Base-by-base conservation (phyloP, 2,329 filamentous ascomycete genomes). In the Fonsecaea erecta region DNA sequence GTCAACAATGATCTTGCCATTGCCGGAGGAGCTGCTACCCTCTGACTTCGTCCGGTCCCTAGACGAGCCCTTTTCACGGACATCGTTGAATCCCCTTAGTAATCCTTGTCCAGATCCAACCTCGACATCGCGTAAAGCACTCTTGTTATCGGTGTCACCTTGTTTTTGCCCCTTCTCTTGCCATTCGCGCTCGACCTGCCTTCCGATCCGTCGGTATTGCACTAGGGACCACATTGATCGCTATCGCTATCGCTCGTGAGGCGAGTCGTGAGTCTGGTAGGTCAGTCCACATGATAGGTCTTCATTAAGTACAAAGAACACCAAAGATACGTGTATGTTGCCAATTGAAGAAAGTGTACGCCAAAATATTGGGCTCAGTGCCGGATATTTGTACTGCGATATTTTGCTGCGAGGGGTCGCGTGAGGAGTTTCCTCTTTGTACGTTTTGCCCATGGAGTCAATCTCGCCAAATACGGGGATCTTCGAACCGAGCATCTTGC, bases 181-280 rank as follows among this genome's bases (percentile, higher is more conserved):
- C 34, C 34, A 57, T 35, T 57, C 54, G 35, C 24, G 34, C 26
- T 57, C 35, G 54, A 57, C 54, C n/a, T 57, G 34, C 35, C 28
- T 43, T 9, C 54, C 9, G 16, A 57, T 57, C 21, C 40, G 34
- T 28, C 35, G 35, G 18, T 57, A 57, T 28, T 57, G 34, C 9
- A 57, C 54, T 30, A 57, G 24, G n/a, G 54, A 57, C 54, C 34
- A 57, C 34, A 57, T 57, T 37, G 43, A 12, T n/a, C 16, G 18
- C 18, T 14, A 3, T 26, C 16, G 18, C 18, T 14, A 3, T 26
- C 18, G 21, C 21, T 24, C 18, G 43, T 4, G 11, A 48, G 3
- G 18, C 12, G 26, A 21, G 43, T 48, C 18, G 7, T 48, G 18
- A 14, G 7, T 14, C 18, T 24, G 43, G 11, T 21, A 48, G 5